Evolutionary conservation across 768 basidiomycete genomes (phyloP).

Genomic region (Russula foetens): DNA sequence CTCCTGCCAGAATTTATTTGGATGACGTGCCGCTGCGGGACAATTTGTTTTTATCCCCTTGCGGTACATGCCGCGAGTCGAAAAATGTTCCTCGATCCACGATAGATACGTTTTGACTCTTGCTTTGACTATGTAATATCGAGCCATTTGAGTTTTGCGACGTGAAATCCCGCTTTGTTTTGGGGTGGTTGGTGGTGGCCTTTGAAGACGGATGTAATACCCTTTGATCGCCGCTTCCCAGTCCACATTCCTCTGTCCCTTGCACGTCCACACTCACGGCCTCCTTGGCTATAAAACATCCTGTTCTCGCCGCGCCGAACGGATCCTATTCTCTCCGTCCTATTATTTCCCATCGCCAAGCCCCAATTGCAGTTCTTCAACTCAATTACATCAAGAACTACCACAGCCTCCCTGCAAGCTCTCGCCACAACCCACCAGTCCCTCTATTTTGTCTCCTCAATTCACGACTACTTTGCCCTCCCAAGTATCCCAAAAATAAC

Average conservation of each 20-base stretch:
- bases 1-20: no score
- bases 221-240: background rate
- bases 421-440: constrained; percentile 3
- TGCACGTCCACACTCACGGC: background rate
- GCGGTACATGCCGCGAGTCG: no score
- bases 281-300: background rate
- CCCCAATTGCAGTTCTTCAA: background rate
- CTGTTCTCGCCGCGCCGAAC: no score
- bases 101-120: no score
- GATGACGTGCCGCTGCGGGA: no score
- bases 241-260: background rate
- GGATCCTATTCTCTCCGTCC: background rate
- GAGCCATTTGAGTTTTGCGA: no score
- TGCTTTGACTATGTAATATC: background rate
- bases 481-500: background rate
- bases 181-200: background rate
- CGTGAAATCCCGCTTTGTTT: background rate
- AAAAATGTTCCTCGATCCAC: no score
- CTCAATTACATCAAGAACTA: background rate
- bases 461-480: background rate
- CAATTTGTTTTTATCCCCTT: no score
- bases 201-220: background rate
- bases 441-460: background rate
- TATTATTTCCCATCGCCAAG: background rate
- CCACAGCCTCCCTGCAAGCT: background rate